A percentile compares a stretch with the other conserved stretches of the same genome.
Conservation (phyloP, 208 protist genomes). For the Porcisia deanei region DNA sequence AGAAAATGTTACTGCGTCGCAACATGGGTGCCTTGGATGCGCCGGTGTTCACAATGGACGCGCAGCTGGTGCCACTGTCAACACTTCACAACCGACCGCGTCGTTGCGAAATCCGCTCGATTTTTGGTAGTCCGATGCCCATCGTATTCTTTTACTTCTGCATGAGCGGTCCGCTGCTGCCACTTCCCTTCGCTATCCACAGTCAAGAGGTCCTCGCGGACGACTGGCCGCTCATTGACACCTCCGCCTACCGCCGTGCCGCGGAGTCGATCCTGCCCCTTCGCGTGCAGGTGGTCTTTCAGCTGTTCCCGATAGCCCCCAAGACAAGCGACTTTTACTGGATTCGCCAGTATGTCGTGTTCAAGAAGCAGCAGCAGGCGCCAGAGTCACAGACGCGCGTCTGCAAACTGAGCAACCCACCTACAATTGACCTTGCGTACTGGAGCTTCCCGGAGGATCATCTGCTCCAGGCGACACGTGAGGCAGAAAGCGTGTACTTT, state of each 20-base stretch:
- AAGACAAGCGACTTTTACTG: slow-evolving; percentile 37
- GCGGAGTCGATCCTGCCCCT: slow-evolving; percentile 80
- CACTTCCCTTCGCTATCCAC: slow-evolving; percentile 64
- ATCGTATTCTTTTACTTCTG: slow-evolving; percentile 68
- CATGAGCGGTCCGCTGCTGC: slow-evolving; percentile 59
- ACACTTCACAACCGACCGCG: slow-evolving; percentile 41
- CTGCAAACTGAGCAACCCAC: slow-evolving; percentile 52
- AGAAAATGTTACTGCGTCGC: slow-evolving; percentile 37
- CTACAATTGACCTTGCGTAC: slow-evolving; percentile 54
- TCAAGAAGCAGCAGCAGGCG: slow-evolving; percentile 28
- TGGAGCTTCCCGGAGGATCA: slow-evolving; percentile 47
- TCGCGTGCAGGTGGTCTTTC: slow-evolving; percentile 72
- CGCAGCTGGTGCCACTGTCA: slow-evolving; percentile 34
- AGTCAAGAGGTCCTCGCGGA: slow-evolving; percentile 64
- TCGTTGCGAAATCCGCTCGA: slow-evolving; percentile 18
- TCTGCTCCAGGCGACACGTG: slow-evolving; percentile 19
- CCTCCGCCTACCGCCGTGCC: slow-evolving; percentile 59
- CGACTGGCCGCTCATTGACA: slow-evolving; percentile 88
- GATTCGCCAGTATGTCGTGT: slow-evolving; percentile 65
- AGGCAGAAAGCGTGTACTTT: slow-evolving; percentile 48
- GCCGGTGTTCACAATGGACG: slow-evolving; percentile 44
- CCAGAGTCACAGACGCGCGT: slow-evolving; percentile 31
- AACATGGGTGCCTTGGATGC: slow-evolving; percentile 60
- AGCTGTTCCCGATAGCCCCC: slow-evolving; percentile 47
- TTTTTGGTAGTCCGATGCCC: slow-evolving; percentile 69